Evolutionary conservation across 805 yeast genomes (phyloP).

Genomic region (Ogataea polymorpha): DNA sequence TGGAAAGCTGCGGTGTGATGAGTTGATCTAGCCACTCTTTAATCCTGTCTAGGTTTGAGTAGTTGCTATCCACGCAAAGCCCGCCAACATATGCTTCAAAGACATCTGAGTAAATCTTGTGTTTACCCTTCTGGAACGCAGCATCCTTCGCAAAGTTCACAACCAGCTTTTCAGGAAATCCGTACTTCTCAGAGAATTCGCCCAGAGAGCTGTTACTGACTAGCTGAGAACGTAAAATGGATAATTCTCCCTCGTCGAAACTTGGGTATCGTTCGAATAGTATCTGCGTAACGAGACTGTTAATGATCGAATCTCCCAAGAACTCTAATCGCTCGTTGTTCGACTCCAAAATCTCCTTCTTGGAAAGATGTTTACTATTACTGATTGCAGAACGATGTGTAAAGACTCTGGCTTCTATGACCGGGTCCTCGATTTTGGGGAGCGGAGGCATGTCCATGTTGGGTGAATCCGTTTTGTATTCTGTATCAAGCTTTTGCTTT

Average conservation of each 20-base stretch:
- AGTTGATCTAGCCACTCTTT: slow-evolving; percentile 55
- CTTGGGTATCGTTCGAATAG: slow-evolving; percentile 64
- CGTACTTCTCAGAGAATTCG: slow-evolving; percentile 68
- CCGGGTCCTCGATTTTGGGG: slow-evolving; percentile 62
- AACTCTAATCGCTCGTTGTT: slow-evolving; percentile 90
- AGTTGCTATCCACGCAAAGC: slow-evolving; percentile 52
- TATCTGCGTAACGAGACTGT: slow-evolving; percentile 66
- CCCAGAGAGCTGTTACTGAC: slow-evolving; percentile 72
- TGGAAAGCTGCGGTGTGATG: slow-evolving; percentile 43
- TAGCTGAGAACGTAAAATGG: slow-evolving; percentile 64
- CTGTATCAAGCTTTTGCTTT: not conserved
- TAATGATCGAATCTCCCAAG: slow-evolving; percentile 83
- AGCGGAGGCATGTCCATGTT: slow-evolving; percentile 58
- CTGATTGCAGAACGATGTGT: slow-evolving; percentile 74
- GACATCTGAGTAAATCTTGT: slow-evolving; percentile 80
- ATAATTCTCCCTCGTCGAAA: slow-evolving; percentile 77
- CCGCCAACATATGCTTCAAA: slow-evolving; percentile 96
- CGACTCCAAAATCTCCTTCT: slow-evolving; percentile 51
- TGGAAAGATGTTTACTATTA: slow-evolving; percentile 53
- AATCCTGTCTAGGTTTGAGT: slow-evolving; percentile 44
- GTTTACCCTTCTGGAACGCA: slow-evolving; percentile 47
- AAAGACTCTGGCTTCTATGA: slow-evolving; percentile 67
- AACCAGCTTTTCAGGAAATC: slow-evolving; percentile 55
- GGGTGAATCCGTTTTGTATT: not conserved
- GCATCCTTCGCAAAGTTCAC: slow-evolving; percentile 39